Evolutionary conservation across 345 rosid species (phyloP).

Genomic region (Carallia pectinifolia): DNA sequence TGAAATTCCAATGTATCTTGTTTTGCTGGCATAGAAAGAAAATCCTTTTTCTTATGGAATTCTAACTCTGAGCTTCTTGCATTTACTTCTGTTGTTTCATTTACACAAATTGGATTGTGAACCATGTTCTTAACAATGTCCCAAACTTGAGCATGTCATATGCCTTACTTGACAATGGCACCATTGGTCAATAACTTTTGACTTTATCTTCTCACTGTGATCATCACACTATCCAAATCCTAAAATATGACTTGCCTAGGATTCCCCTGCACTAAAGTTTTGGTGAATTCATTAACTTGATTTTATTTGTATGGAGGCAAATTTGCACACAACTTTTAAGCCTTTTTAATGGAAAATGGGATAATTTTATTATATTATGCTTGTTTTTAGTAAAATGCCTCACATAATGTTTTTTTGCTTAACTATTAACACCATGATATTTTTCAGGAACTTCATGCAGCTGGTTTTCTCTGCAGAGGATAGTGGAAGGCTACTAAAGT

Average conservation of each 20-base stretch:
- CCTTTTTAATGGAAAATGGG: neutral
- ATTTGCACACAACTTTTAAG: neutral
- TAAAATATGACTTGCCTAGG: no score
- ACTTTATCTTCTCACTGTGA: neutral
- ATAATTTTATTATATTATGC: neutral
- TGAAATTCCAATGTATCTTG: no score
- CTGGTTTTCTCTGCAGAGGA: conserved; percentile 67
- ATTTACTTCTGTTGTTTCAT: no score
- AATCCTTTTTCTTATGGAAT: neutral
- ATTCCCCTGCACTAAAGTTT: neutral
- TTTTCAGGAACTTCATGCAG: conserved; percentile 84
- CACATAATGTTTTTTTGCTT: neutral
- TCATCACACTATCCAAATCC: neutral
- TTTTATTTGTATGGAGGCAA: neutral
- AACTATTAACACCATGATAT: conserved; percentile 14
- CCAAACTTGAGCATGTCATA: no score
- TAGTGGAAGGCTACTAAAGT: conserved; percentile 74
- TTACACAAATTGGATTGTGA: neutral
- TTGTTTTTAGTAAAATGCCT: neutral
- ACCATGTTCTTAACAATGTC: neutral
- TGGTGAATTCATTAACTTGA: neutral
- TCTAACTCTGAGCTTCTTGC: neutral
- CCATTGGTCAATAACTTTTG: neutral
- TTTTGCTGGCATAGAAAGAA: no score
- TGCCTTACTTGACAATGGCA: neutral